Percentiles rank a stretch among this genome's conserved stretches.
These are phyloP conservation scores for Verticillium longisporum DNA, from an alignment of 2,329 filamentous ascomycete species.

Conservation along the genomic window DNA sequence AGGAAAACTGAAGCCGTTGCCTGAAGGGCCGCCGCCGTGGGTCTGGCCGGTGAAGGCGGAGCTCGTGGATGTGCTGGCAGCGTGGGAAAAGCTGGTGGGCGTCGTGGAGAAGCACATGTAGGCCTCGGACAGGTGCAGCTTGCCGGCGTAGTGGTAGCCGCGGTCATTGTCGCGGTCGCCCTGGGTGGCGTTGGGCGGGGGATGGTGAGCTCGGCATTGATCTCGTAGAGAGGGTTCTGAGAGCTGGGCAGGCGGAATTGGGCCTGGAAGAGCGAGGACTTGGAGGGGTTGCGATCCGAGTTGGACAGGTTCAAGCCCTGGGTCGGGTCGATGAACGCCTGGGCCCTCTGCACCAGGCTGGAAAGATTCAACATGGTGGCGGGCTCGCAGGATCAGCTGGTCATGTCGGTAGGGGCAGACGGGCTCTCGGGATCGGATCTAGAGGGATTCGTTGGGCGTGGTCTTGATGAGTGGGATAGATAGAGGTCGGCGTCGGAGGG, in stretches of 20 bases:
- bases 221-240: slow-evolving; percentile 91
- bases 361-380: slow-evolving; percentile 55
- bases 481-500: background rate
- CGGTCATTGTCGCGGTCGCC: slow-evolving; percentile 65
- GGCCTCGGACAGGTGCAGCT: slow-evolving; percentile 87
- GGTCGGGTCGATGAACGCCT: slow-evolving; percentile 88
- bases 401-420: slow-evolving; percentile 20
- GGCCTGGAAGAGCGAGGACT: slow-evolving; percentile 85
- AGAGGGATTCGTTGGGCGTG: background rate
- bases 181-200: slow-evolving; percentile 60
- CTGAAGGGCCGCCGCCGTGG: slow-evolving; percentile 83
- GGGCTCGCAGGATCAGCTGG: slow-evolving; percentile 16
- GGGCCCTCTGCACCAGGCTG: slow-evolving; percentile 89
- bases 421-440: background rate
- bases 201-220: slow-evolving; percentile 90
- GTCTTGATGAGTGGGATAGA: background rate
- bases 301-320: slow-evolving; percentile 67
- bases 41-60: slow-evolving; percentile 88
- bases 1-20: slow-evolving; percentile 93
- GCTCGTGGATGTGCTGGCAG: slow-evolving; percentile 71
- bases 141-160: slow-evolving; percentile 85
- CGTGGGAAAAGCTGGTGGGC: slow-evolving; percentile 75
- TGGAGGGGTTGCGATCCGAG: slow-evolving; percentile 77
- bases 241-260: slow-evolving; percentile 93
- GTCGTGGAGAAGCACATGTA: slow-evolving; percentile 97